Evolutionary conservation across 441 rosid species (phyloP), one percentile per base, ranked within the genome.

Genomic region (Pelargonium fulgidum): DNA sequence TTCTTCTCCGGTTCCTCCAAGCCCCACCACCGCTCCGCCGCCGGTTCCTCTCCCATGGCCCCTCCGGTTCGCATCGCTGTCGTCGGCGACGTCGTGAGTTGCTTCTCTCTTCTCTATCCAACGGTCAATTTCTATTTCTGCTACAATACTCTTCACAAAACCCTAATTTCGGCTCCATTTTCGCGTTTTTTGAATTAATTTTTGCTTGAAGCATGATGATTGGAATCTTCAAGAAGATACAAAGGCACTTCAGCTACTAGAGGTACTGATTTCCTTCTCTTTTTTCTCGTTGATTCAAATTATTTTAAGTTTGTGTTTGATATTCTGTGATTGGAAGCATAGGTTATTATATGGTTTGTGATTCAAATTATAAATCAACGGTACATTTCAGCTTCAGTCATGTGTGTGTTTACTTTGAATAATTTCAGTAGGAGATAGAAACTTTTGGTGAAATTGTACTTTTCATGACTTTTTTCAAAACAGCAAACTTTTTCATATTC

Each of bases 191-290:
- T 14, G 59, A 50, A 36, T 22, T 65, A n/a, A n/a, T n/a, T 8
- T 44, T 19, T 56, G 47, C 1, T 74, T 71, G 77, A 81, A 88
- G 97, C 98, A 89, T 76, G 97, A 88, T 62, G 80, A 79, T 67
- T 93, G 97, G 96, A 73, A 82, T 76, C 78, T 86, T 24, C 85
- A 83, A 72, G 92, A 90, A 78, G 98, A 93, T 78, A 79, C 79
- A 26, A 89, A 83, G 72, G 97, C 97, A 13, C 97, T 93, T 71
- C 90, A 74, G 66, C 65, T 79, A 24, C 72, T 93, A 47, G 82
- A 84, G 90, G 98, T 92, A 72, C 5, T 65, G 68, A 33, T 13
- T 7, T 13, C 22, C 56, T 0, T 47, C 48, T n/a, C 22, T 29
- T 29, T 10, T 10, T 0, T n/a, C 48, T 17, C 39, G 17, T 5